Evolutionary conservation across 441 rosid species (phyloP).

Genomic region (Sinapis alba): DNA sequence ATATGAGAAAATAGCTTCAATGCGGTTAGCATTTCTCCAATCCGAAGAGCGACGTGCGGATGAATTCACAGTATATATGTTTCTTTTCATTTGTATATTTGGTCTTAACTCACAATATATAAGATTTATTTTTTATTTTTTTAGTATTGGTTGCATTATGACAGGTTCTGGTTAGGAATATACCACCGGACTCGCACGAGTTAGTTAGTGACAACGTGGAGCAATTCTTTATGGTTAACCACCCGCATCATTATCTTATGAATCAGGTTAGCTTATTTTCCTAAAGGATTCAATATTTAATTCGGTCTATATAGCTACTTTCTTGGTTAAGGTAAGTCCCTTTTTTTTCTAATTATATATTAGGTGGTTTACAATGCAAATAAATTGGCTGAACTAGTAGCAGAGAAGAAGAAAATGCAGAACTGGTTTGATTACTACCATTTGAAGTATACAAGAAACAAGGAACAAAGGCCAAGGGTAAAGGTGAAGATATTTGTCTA

Average conservation of each 20-base stretch:
- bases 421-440: constrained; percentile 89
- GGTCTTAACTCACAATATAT: background rate
- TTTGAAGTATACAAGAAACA: constrained; percentile 59
- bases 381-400: constrained; percentile 72
- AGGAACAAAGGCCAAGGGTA: constrained; percentile 51
- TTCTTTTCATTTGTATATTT: background rate
- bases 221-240: constrained; percentile 79
- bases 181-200: constrained; percentile 83
- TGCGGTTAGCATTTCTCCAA: too few relatives aligned
- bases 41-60: too few relatives aligned
- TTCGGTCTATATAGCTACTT: background rate
- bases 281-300: background rate
- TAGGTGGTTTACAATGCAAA: constrained; percentile 83
- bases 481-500: constrained; percentile 53
- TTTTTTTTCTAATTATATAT: background rate
- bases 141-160: background rate
- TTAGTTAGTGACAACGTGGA: constrained; percentile 79
- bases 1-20: constrained; percentile 47
- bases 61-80: constrained; percentile 45
- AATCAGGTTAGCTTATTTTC: constrained; percentile 59
- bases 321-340: background rate
- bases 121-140: too few relatives aligned
- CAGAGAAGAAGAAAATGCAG: constrained; percentile 64
- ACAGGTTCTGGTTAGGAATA: constrained; percentile 87
- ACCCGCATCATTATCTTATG: constrained; percentile 77